Conservation (phyloP, 225 moss, liverwort and hornwort species). For the Sphagnum tenellum region DNA sequence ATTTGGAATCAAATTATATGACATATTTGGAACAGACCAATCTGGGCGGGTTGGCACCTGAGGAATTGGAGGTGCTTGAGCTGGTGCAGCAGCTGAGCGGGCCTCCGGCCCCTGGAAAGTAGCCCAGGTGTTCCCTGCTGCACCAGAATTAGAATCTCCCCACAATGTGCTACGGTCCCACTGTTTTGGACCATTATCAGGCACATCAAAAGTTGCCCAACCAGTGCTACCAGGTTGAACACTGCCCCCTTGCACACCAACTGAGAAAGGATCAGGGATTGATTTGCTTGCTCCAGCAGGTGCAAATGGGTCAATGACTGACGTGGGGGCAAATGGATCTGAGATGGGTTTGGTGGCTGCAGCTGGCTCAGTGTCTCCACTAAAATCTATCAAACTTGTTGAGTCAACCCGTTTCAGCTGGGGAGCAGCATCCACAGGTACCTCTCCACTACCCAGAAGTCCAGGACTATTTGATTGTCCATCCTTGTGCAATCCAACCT, state of each 20-base stretch:
- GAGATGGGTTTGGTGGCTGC: conserved; percentile 7
- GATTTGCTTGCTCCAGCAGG: too few species aligned
- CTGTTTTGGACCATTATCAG: conserved; percentile 25
- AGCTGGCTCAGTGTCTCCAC: conserved; percentile 55
- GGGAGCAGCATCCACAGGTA: conserved; percentile 9
- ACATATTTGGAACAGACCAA: too few species aligned
- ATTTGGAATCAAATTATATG: too few species aligned
- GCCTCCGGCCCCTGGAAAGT: too few species aligned
- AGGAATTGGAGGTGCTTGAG: too few species aligned
- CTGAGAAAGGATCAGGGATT: conserved; percentile 34
- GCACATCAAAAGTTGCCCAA: conserved; percentile 82
- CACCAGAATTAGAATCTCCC: conserved; percentile 34
- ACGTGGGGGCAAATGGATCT: too few species aligned
- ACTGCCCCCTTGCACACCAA: conserved; percentile 9
- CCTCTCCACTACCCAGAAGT: conserved; percentile 46
- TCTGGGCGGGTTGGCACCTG: too few species aligned
- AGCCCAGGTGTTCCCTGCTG: too few species aligned
- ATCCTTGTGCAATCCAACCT: conserved; percentile 64
- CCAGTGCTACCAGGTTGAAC: conserved; percentile 40
- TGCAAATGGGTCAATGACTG: too few species aligned
- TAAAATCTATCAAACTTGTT: conserved; percentile 80
- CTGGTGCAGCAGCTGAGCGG: too few species aligned
- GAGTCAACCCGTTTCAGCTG: conserved; percentile 59
- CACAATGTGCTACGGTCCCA: conserved; percentile 62
- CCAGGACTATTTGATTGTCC: conserved; percentile 51